Conservation (phyloP, 2,329 filamentous ascomycete genomes). For the Ceratocystis alfenasii region DNA sequence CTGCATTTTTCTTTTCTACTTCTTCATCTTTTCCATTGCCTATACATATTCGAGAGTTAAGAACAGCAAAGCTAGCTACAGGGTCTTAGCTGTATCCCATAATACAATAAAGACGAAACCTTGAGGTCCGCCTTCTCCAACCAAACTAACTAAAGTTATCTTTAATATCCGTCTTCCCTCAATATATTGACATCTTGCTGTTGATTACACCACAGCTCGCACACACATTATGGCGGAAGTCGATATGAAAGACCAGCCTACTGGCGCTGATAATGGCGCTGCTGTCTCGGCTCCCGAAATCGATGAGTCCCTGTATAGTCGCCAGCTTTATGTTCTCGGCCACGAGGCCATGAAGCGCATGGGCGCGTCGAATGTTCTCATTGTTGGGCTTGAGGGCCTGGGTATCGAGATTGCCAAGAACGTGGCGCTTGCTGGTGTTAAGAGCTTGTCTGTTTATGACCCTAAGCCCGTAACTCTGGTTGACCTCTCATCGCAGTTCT, state of each 20-base stretch:
- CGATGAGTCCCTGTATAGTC: conserved; percentile 62
- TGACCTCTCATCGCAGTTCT: conserved; percentile 95
- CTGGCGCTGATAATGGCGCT: conserved; percentile 30
- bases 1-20: neutral
- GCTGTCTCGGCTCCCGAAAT: conserved; percentile 47
- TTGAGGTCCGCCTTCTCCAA: neutral
- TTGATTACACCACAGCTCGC: conserved; percentile 32
- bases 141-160: too few species aligned
- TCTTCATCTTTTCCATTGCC: neutral
- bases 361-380: conserved; percentile 86
- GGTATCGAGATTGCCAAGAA: conserved; percentile 99
- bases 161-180: too few species aligned
- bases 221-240: conserved; percentile 41
- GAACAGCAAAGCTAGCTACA: conserved; percentile 28
- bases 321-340: conserved; percentile 59
- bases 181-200: too few species aligned
- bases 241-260: conserved; percentile 36
- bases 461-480: conserved; percentile 70
- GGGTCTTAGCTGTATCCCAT: conserved; percentile 43
- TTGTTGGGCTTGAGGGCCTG: conserved; percentile 83
- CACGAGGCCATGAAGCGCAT: conserved; percentile 96
- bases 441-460: conserved; percentile 89
- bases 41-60: conserved; percentile 24
- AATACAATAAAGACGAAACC: conserved; percentile 32
- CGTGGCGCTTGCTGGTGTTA: conserved; percentile 92